Conservation (phyloP, 2,329 filamentous ascomycete species). For the Verruconis gallopava region DNA sequence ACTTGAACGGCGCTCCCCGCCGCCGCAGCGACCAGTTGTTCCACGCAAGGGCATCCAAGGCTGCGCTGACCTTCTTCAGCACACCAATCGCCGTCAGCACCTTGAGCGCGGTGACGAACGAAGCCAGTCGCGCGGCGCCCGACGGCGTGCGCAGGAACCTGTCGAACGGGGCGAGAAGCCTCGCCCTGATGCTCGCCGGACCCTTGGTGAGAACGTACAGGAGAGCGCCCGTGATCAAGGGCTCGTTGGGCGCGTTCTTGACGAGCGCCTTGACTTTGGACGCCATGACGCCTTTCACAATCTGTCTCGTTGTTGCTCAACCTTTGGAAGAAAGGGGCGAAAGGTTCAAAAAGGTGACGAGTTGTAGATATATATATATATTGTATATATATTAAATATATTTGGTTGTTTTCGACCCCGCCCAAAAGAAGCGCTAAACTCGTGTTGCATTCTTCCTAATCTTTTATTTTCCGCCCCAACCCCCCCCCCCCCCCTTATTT, state of each 20-base stretch:
- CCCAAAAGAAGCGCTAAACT: no score
- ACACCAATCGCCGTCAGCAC: neutral
- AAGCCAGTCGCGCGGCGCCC: neutral
- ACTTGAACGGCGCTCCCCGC: neutral
- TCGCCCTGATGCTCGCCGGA: neutral
- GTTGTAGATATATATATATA: no score
- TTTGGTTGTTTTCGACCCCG: no score
- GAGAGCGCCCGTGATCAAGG: neutral
- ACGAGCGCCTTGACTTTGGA: neutral
- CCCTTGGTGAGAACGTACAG: neutral
- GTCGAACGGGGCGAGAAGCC: neutral
- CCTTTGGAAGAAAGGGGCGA: no score
- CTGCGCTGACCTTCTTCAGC: neutral
- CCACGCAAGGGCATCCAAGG: neutral
- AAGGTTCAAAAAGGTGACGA: no score
- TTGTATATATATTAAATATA: no score
- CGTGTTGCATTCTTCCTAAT: no score
- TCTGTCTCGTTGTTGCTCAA: no score
- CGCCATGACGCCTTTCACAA: no score
- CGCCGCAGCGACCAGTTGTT: conserved; percentile 1
- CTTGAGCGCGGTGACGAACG: neutral
- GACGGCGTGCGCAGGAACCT: neutral
- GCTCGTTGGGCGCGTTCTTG: neutral
- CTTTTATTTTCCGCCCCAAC: no score
- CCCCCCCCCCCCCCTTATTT: no score